phyloP scores from a whole-genome alignment of 352 stramenopile genomes.

The Globisporangium rhizosaccharum region DNA sequence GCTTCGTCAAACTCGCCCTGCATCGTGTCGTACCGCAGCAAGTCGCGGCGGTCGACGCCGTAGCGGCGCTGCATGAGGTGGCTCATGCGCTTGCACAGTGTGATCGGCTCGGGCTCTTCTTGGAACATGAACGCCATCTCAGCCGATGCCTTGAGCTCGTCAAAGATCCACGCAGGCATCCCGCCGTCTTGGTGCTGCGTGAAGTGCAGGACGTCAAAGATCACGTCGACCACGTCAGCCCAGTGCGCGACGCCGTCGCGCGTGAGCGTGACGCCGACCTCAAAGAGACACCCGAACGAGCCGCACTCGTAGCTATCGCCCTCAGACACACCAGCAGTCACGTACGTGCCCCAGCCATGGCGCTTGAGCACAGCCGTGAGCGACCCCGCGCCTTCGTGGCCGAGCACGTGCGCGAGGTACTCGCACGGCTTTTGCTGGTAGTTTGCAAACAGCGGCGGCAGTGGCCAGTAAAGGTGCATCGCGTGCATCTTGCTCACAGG shows the following conservation, averaged over 20 bases:
- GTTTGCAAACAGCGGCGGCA: slow-evolving; percentile 32
- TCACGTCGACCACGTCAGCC: slow-evolving; percentile 32
- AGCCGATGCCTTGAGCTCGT: slow-evolving; percentile 39
- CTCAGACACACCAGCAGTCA: slow-evolving; percentile 43
- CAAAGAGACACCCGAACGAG: slow-evolving; percentile 55
- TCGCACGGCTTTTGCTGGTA: slow-evolving; percentile 53
- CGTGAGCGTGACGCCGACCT: slow-evolving; percentile 47
- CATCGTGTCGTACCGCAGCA: slow-evolving; percentile 54
- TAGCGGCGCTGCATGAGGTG: slow-evolving; percentile 51
- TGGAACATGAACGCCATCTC: slow-evolving; percentile 64
- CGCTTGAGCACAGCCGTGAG: slow-evolving; percentile 34
- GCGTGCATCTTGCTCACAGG: slow-evolving; percentile 41
- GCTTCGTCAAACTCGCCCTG: slow-evolving; percentile 41
- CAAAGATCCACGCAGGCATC: slow-evolving; percentile 45
- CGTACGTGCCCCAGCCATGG: slow-evolving; percentile 33
- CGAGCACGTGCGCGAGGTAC: slow-evolving; percentile 44
- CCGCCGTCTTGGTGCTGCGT: slow-evolving; percentile 8
- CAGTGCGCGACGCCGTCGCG: slow-evolving; percentile 32
- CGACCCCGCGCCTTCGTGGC: slow-evolving; percentile 46
- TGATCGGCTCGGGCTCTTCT: slow-evolving; percentile 36
- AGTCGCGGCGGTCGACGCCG: slow-evolving; percentile 30
- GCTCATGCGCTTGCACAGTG: slow-evolving; percentile 40
- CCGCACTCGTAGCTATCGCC: slow-evolving; percentile 55
- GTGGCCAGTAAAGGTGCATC: slow-evolving; percentile 43
- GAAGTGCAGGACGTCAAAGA: slow-evolving; percentile 41